Evolutionary conservation across 768 basidiomycete genomes (phyloP).

Genomic region (Botryobasidium botryosum): DNA sequence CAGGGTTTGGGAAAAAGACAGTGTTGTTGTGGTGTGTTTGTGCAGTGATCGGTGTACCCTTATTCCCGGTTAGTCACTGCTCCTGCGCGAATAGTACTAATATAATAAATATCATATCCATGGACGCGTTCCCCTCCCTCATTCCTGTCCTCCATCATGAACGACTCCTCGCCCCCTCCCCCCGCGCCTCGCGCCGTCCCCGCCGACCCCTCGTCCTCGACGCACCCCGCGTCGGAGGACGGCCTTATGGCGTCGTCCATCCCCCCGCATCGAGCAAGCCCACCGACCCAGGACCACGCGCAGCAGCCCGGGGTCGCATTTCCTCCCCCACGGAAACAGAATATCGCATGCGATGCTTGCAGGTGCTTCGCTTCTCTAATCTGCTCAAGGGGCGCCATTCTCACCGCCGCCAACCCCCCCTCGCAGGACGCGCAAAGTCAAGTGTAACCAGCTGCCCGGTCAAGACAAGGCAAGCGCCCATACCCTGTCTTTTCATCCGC

Average conservation of each 20-base stretch:
- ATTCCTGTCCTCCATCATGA: slow-evolving; percentile 2
- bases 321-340: slow-evolving; percentile 79
- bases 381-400: slow-evolving; percentile 8
- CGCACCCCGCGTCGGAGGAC: neutral
- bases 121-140: neutral
- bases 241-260: neutral
- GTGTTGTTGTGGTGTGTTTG: too few species aligned
- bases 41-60: too few species aligned
- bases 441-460: slow-evolving; percentile 67
- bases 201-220: neutral
- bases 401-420: neutral
- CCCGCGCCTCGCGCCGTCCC: neutral
- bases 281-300: neutral
- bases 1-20: too few species aligned
- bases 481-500: slow-evolving; percentile 10
- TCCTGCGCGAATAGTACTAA: neutral
- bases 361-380: slow-evolving; percentile 29
- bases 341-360: slow-evolving; percentile 88
- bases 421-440: slow-evolving; percentile 67
- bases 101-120: neutral
- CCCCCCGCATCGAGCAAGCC: neutral
- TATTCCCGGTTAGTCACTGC: neutral
- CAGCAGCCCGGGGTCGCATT: slow-evolving; percentile 20
- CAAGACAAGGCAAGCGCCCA: slow-evolving; percentile 50
- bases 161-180: neutral